Evolutionary conservation across 805 yeast genomes (phyloP), one percentile per base, ranked within the genome.

Genomic region (Lachancea quebecensis): DNA sequence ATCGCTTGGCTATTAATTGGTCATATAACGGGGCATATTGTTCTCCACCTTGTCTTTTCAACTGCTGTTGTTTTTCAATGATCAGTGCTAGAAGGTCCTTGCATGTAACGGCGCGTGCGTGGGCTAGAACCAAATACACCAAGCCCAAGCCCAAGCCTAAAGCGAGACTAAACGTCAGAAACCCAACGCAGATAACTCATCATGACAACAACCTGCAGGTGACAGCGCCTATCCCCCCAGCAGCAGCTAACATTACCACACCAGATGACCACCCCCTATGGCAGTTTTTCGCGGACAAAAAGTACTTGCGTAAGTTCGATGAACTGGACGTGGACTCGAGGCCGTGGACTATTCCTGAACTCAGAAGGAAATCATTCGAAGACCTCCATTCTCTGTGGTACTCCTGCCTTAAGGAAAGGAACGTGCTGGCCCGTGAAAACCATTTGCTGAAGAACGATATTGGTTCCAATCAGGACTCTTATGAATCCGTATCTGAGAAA

Each of bases 341-440:
- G 56, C 70, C 93, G 4, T 93, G 99, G 99, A 68, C 83, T 5
- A 73, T 89, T 44, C 83, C 88, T 3, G 98, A 91, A 62, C 75
- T 93, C 56, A 80, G 99, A 63, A 76, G 95, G 50, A 93, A 93
- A 65, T 79, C 87, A 14, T 93, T 89, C 59, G 93, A 89, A 35
- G 99, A 93, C 61, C 70, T 93, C 55, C 99, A 93, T 65, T 77
- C 80, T 32, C 71, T 93, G 56, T 93, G 99, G 98, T 91, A 87
- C 63, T 74, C 83, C 37, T 79, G 90, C 54, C 67, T 91, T 53
- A 85, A 79, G 60, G 96, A 93, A 65, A 72, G 95, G 54, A 93
- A 93, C 63, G 68, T 78, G 11, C 65, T 91, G 46, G 80, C 79
- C 30, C 75, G 96, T 55, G 98, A 93, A 64, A 71, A 72, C 45